A percentile compares a stretch with the other conserved stretches of the same genome.
These are phyloP conservation scores for Coemansia javaensis DNA, from an alignment of 192 early-diverging fungal species.

Conservation along the genomic window DNA sequence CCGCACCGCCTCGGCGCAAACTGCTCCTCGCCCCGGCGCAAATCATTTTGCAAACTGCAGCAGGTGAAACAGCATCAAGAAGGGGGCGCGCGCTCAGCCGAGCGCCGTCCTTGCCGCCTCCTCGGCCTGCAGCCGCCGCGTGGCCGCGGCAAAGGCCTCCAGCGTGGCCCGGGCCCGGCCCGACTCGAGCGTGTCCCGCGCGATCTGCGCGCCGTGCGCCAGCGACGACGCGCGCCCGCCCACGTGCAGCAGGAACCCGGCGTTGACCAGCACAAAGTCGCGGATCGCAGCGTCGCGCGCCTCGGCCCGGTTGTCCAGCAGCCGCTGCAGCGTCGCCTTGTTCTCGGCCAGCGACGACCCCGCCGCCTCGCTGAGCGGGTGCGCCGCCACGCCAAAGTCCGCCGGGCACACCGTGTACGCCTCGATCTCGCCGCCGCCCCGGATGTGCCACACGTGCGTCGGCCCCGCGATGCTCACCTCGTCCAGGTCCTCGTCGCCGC, in stretches of 20 bases:
- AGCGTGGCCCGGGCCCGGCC: conserved; percentile 65
- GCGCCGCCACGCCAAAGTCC: conserved; percentile 81
- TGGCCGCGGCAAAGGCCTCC: conserved; percentile 55
- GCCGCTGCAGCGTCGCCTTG: conserved; percentile 60
- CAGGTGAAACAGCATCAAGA: too few relatives aligned
- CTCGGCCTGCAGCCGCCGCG: conserved; percentile 13
- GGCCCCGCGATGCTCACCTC: conserved; percentile 86
- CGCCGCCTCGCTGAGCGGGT: conserved; percentile 65
- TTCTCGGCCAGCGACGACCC: conserved; percentile 71
- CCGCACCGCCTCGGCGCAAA: too few relatives aligned
- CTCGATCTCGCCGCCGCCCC: conserved; percentile 55
- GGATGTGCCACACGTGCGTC: conserved; percentile 86
- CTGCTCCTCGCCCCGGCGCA: too few relatives aligned
- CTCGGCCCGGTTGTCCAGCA: conserved; percentile 65
- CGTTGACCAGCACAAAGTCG: conserved; percentile 91
- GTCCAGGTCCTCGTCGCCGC: conserved; percentile 85
- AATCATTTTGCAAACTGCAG: too few relatives aligned
- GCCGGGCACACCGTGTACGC: conserved; percentile 66
- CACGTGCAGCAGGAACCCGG: conserved; percentile 80
- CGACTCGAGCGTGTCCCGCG: conserved; percentile 64
- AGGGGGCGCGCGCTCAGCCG: too few relatives aligned
- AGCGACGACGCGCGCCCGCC: conserved; percentile 68
- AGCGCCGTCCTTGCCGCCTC: conserved; percentile 2
- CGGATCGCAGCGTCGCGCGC: conserved; percentile 61
- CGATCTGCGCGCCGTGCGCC: conserved; percentile 71